Base-by-base conservation (phyloP, 2,329 filamentous ascomycete genomes). In the Trichoderma atroviride region DNA sequence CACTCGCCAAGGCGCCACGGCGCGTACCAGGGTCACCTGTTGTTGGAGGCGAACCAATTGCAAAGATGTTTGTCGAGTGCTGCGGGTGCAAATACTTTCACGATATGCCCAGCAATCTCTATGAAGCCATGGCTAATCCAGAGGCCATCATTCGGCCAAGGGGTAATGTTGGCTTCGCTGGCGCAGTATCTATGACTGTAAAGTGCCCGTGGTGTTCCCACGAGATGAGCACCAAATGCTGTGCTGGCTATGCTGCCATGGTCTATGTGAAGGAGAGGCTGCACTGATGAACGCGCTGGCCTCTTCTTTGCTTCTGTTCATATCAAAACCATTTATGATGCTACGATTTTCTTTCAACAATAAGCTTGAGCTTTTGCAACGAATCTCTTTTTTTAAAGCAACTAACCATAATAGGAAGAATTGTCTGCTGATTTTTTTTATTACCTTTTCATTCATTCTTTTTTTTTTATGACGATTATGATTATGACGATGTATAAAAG, bases 171-270 rank as follows among this genome's bases (percentile, higher is more conserved):
- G 86, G 86, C 0, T 86, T 88, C 55, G 83, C 83, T 53, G 87
- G 87, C 1, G 80, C 85, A 7, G 83, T 89, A 56, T 87, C 84
- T 10, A 89, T 88, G 72, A 87, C 85, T 75, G 87, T 91, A 31
- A 87, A 86, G 72, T 92, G 90, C 76, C 89, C 89, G 10, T 92
- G 91, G 91, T 93, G 91, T 76, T 82, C 83, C 55, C 91, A 93
- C 79, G 85, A 86, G 61, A 92, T 93, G 90, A 89, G 83, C 72
- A 89, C 85, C 16, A 81, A 80, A 69, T 93, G 91, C 79, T 93
- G 91, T 76, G 85, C 89, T 13, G 90, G 89, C 9, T 90, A 90
- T 79, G 87, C 88, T 13, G 88, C 90, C 1, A 83, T 90, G 56
- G 86, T 93, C 4, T 87, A 89, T 71, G 80, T 92, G 74, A 87